Evolutionary conservation across 257 asterid genomes (phyloP).

Genomic region (Osmanthus fragrans): DNA sequence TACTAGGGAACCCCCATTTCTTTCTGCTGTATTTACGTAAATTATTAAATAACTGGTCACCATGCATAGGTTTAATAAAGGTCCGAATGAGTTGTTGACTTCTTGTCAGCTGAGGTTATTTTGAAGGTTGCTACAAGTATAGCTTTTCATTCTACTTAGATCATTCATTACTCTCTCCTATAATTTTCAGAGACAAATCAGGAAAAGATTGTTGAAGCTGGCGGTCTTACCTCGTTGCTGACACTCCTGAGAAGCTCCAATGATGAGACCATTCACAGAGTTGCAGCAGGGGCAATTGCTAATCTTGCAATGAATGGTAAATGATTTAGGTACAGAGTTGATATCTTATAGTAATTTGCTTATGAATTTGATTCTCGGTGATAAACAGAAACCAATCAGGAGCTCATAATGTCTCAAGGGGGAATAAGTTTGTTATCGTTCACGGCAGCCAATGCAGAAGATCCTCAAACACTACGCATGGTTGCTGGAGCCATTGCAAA

Average conservation of each 20-base stretch:
- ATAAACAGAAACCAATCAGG: constrained; percentile 76
- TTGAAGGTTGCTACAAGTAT: not conserved
- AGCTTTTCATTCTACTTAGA: not conserved
- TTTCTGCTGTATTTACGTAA: not conserved
- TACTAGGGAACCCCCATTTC: not conserved
- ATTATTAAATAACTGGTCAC: not conserved
- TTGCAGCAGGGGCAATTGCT: constrained; percentile 94
- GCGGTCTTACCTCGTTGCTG: constrained; percentile 80
- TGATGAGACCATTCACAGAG: constrained; percentile 76
- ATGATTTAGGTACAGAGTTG: not conserved
- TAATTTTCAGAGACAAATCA: constrained; percentile 70
- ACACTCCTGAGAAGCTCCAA: constrained; percentile 61
- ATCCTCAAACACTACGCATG: constrained; percentile 94
- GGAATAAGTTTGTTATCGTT: constrained; percentile 68
- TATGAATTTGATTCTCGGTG: constrained; percentile 23
- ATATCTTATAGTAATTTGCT: constrained; percentile 1
- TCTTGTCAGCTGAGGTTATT: not conserved
- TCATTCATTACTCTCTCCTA: not conserved
- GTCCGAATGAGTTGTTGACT: not conserved
- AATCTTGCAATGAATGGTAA: constrained; percentile 92
- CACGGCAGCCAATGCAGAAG: constrained; percentile 69
- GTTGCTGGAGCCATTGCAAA: constrained; percentile 92
- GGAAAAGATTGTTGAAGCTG: constrained; percentile 81
- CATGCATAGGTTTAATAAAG: not conserved
- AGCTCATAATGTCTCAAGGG: constrained; percentile 75